phyloP scores from a whole-genome alignment of 768 basidiomycete species.

The Artomyces pyxidatus region DNA sequence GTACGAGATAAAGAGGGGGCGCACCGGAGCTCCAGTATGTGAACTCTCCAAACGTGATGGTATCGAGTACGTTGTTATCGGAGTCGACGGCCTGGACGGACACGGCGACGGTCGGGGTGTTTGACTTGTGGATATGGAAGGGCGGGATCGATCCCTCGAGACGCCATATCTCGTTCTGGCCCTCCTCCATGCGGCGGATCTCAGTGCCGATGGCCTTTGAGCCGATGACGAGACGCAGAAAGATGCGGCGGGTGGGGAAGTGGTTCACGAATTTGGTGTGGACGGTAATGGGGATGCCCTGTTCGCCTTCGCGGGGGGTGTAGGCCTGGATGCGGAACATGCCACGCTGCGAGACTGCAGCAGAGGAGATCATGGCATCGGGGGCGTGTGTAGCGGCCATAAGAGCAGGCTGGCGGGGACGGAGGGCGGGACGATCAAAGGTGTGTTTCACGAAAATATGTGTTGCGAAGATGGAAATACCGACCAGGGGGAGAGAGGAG shows the following conservation, averaged over 20 bases:
- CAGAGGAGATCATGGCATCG: neutral
- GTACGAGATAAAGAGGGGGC: slow-evolving; percentile 1
- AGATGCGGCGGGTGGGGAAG: slow-evolving; percentile 41
- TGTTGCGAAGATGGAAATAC: too few relatives aligned
- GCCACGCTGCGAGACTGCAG: slow-evolving; percentile 39
- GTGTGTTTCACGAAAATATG: too few relatives aligned
- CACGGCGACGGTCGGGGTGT: slow-evolving; percentile 40
- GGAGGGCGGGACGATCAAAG: neutral
- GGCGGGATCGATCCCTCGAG: slow-evolving; percentile 56
- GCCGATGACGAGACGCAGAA: slow-evolving; percentile 70
- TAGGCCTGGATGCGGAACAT: slow-evolving; percentile 61
- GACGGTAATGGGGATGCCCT: slow-evolving; percentile 56
- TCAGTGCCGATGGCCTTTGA: slow-evolving; percentile 58
- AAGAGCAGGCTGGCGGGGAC: neutral
- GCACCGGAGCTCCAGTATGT: slow-evolving; percentile 47
- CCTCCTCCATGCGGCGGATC: slow-evolving; percentile 44
- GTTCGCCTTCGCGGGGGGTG: slow-evolving; percentile 54
- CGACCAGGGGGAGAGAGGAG: too few relatives aligned
- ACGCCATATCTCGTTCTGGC: slow-evolving; percentile 50
- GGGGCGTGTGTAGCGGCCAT: neutral
- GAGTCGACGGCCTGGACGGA: slow-evolving; percentile 57
- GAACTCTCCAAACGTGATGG: slow-evolving; percentile 65
- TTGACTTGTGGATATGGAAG: slow-evolving; percentile 31
- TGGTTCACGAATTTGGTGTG: slow-evolving; percentile 49
- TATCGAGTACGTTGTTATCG: slow-evolving; percentile 48